A percentile compares a stretch with the other conserved stretches of the same genome.
Evolutionary conservation across 371 early-diverging fungal genomes (phyloP).

Genomic region (Chytridium lagenaria): DNA sequence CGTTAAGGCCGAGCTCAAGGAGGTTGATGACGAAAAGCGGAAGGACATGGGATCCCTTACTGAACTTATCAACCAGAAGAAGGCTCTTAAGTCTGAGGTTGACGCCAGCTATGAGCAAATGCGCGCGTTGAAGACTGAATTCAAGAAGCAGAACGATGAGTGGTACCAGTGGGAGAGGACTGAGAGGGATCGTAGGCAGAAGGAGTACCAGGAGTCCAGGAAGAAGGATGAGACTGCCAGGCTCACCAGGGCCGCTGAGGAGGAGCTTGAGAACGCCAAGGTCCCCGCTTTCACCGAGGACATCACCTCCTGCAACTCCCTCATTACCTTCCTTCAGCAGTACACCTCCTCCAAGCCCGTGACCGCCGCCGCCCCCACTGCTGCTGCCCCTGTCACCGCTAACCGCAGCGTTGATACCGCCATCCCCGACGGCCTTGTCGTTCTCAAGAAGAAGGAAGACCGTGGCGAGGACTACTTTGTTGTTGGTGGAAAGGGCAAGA

Average conservation of each 20-base stretch:
- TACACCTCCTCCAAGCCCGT: slow-evolving; percentile 37
- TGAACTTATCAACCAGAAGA: slow-evolving; percentile 78
- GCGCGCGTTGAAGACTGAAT: slow-evolving; percentile 71
- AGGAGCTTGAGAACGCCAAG: slow-evolving; percentile 85
- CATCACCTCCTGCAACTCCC: slow-evolving; percentile 78
- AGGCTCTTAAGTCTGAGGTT: slow-evolving; percentile 70
- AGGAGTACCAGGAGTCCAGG: slow-evolving; percentile 68
- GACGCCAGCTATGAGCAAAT: slow-evolving; percentile 73
- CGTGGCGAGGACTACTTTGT: slow-evolving; percentile 66
- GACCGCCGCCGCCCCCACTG: slow-evolving; percentile 29
- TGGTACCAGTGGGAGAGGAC: slow-evolving; percentile 78
- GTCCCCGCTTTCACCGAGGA: slow-evolving; percentile 88
- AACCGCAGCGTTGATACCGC: slow-evolving; percentile 53
- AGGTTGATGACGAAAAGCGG: slow-evolving; percentile 66
- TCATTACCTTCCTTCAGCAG: slow-evolving; percentile 73
- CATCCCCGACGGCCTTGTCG: slow-evolving; percentile 51
- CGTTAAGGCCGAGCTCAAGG: slow-evolving; percentile 66
- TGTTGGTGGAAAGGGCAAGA: slow-evolving; percentile 67
- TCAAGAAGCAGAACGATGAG: slow-evolving; percentile 77
- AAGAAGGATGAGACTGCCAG: slow-evolving; percentile 65
- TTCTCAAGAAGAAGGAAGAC: slow-evolving; percentile 70
- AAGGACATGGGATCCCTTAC: slow-evolving; percentile 67
- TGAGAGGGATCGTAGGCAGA: slow-evolving; percentile 70
- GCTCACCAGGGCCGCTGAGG: slow-evolving; percentile 54
- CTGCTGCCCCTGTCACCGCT: slow-evolving; percentile 26